Base-by-base conservation (phyloP, 352 stramenopile species). In the Pythium phragmiticola region DNA sequence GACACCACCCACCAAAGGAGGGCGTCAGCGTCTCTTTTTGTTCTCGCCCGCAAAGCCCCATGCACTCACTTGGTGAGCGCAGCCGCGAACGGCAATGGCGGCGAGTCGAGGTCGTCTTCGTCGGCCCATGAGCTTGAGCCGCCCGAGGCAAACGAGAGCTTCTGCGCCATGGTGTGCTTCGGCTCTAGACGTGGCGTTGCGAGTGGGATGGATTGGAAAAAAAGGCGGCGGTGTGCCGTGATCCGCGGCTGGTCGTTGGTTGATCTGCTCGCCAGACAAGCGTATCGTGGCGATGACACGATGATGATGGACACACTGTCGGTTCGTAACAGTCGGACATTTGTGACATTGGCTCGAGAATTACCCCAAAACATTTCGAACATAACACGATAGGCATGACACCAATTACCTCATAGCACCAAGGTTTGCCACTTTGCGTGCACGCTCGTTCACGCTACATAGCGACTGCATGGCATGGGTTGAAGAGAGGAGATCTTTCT, bases 101-200 rank as follows among this genome's bases (percentile, higher is more conserved):
- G 69, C 26, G 77, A 55, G 60, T 92, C 83, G 36, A 74, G 55
- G 57, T 90, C 83, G 56, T 94, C 85, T 49, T 94, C 85, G 51
- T 94, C 85, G 53, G 85, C 85, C 85, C 85, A 94, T 19, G 82
- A 92, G 73, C 67, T 86, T 39, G 71, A 79, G 54, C 73, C 73
- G 66, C 69, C 77, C 43, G 72, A 59, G 59, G 69, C 74, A 36
- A 68, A 68, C 33, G 49, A 54, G 34, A 80, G 54, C 57, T 88
- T 86, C 68, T 84, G 78, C 64, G 82, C 78, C 77, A 88, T 88
- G 45, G 19, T 63, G 42, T 23, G 42, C 42, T 9, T 26, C n/a
- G 19, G 7, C 4, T 9, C 9, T 17, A 16, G 51, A 47, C 23
- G 30, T 47, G 30, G 17, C 23, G 30, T 47, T 4, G 17, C 23